Evolutionary conservation across 2,329 filamentous ascomycete species (phyloP).

Genomic region (Aspergillus transmontanensis): DNA sequence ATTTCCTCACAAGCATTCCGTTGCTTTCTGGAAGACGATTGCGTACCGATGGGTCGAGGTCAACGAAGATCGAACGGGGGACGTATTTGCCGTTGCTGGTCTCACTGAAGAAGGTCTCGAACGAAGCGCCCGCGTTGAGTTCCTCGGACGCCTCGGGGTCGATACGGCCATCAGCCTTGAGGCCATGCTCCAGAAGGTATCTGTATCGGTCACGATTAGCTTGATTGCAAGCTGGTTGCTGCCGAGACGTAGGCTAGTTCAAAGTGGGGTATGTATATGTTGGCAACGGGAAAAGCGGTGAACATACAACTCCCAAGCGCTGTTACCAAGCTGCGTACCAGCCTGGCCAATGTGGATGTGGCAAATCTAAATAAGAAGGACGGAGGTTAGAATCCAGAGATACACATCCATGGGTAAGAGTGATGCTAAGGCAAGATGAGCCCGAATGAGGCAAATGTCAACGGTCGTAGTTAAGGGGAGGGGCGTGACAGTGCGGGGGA

Average conservation of each 20-base stretch:
- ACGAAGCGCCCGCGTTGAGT: conserved; percentile 57
- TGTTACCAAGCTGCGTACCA: conserved; percentile 68
- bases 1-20: neutral
- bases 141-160: conserved; percentile 58
- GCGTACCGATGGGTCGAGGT: conserved; percentile 64
- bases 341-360: conserved; percentile 71
- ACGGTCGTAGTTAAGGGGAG: neutral
- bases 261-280: neutral
- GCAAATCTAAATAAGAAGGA: conserved; percentile 54
- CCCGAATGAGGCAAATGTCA: neutral
- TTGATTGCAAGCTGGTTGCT: neutral
- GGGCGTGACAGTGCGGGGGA: conserved; percentile 7
- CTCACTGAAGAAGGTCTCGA: conserved; percentile 69
- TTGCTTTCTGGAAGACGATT: neutral
- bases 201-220: conserved; percentile 37
- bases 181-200: conserved; percentile 68
- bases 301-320: conserved; percentile 69
- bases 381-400: conserved; percentile 12
- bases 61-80: conserved; percentile 68
- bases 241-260: neutral
- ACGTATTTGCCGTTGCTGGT: conserved; percentile 68
- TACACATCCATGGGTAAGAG: neutral
- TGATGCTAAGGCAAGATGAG: neutral
- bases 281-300: conserved; percentile 30
- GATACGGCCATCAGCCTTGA: conserved; percentile 61